A percentile compares a stretch with the other conserved stretches of the same genome.
Evolutionary conservation across 345 rosid species (phyloP).

Genomic region (Corchorus olitorius): DNA sequence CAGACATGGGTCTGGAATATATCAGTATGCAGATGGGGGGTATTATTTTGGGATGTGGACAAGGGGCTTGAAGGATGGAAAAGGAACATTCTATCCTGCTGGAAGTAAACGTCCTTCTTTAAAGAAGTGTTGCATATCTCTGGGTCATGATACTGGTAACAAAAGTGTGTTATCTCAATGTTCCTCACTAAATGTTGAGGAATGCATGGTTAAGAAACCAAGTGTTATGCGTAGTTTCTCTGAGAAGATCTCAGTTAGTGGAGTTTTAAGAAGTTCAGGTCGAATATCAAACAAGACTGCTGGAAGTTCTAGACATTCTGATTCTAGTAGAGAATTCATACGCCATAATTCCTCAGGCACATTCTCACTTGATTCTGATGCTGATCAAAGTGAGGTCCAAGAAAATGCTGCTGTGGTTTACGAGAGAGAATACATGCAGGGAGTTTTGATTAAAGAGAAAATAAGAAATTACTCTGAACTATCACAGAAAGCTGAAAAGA

Average conservation of each 20-base stretch:
- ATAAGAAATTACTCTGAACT: slow-evolving; percentile 37
- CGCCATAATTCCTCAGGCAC: slow-evolving; percentile 38
- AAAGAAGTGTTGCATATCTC: slow-evolving; percentile 52
- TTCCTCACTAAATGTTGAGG: slow-evolving; percentile 49
- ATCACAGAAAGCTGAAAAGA: slow-evolving; percentile 44
- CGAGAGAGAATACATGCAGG: slow-evolving; percentile 94
- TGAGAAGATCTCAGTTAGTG: slow-evolving; percentile 48
- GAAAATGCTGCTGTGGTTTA: slow-evolving; percentile 42
- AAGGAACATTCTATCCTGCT: slow-evolving; percentile 80
- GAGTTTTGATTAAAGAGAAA: slow-evolving; percentile 74
- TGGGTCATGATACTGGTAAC: slow-evolving; percentile 50
- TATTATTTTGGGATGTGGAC: slow-evolving; percentile 87
- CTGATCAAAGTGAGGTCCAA: slow-evolving; percentile 48
- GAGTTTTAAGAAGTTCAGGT: slow-evolving; percentile 46
- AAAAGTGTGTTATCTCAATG: slow-evolving; percentile 46
- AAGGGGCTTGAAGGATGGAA: slow-evolving; percentile 80
- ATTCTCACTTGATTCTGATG: slow-evolving; percentile 38
- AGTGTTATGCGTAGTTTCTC: slow-evolving; percentile 53
- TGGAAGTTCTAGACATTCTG: slow-evolving; percentile 36
- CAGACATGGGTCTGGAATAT: slow-evolving; percentile 81
- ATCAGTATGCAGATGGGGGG: slow-evolving; percentile 78
- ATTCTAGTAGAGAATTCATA: slow-evolving; percentile 41
- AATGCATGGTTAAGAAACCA: slow-evolving; percentile 33
- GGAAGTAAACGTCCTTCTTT: slow-evolving; percentile 74
- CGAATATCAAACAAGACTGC: slow-evolving; percentile 51